Percentiles rank a stretch among this genome's conserved stretches.
Conservation (phyloP, 495 filamentous ascomycete species). For the Penicillium paxilli region DNA sequence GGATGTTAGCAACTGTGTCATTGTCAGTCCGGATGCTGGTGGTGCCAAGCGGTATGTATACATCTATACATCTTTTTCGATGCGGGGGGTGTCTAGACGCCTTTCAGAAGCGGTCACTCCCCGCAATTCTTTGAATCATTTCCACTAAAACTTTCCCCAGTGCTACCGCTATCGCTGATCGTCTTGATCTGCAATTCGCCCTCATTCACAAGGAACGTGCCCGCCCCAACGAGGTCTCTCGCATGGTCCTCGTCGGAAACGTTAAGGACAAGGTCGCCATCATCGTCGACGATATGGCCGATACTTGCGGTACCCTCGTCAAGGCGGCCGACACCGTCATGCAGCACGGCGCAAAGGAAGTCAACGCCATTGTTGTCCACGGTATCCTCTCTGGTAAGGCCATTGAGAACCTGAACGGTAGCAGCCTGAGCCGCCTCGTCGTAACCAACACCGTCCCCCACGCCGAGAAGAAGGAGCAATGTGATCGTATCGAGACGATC, state of each 20-base stretch:
- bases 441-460: constrained; percentile 98
- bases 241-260: constrained; percentile 82
- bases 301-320: constrained; percentile 91
- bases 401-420: constrained; percentile 85
- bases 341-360: constrained; percentile 82
- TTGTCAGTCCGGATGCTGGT: constrained; percentile 94
- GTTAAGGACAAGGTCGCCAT: constrained; percentile 65
- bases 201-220: constrained; percentile 98
- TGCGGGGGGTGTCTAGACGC: too few species aligned
- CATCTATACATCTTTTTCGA: too few species aligned
- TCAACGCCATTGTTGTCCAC: constrained; percentile 94
- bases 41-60: constrained; percentile 85
- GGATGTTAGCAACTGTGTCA: constrained; percentile 79
- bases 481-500: constrained; percentile 81
- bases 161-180: constrained; percentile 94
- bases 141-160: constrained; percentile 28
- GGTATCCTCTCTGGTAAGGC: constrained; percentile 92
- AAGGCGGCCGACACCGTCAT: constrained; percentile 93
- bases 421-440: constrained; percentile 72
- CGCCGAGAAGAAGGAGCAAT: constrained; percentile 69
- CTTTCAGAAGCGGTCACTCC: too few species aligned
- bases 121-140: constrained; percentile 1
- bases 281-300: constrained; percentile 82
- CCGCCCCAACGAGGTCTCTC: constrained; percentile 90
- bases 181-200: constrained; percentile 92